Evolutionary conservation across 257 asterid species (phyloP), one percentile per base, ranked within the genome.

Genomic region (Penstemon newberryi): DNA sequence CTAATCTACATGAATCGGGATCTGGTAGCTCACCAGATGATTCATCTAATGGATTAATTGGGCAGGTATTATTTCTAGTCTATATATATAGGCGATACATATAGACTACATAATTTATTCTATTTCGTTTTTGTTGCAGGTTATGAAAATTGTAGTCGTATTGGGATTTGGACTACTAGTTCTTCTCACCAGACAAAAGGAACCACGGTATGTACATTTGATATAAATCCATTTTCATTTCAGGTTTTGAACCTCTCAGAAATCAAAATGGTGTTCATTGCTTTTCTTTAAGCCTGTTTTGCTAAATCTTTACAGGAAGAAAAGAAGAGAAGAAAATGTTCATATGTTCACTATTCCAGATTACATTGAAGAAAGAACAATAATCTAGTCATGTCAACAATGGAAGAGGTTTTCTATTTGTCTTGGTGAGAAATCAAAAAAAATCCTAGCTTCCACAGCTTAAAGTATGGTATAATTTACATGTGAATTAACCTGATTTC

Each of bases 101-200:
- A 59, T 33, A 43, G 63, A 18, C 4, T 45, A 53, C 15, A 8
- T 47, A 38, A 58, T 65, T 47, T n/a, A 43, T 19, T 50, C 5
- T 56, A 9, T 65, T 46, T 66, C 12, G 49, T 77, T 58, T 52
- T 15, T 65, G 61, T 73, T 7, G 55, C 85, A 90, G 99, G 87
- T 80, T 52, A 66, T 88, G 53, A 93, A 87, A 70, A 45, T 88
- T 66, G 96, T 83, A 8, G 74, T 79, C 47, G 74, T 90, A 52
- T 77, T 88, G 77, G 96, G 96, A 54, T 93, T 88, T 67, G 97
- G 97, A 65, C 75, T 79, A 37, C 81, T 93, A 67, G 97, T 90
- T 79, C 73, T 90, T 64, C 79, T 93, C 63, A 88, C 91, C 65
- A 84, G 97, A 73, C 88, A 93, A 74, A 86, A 79, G 74, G 95